Evolutionary conservation across 2,329 filamentous ascomycete species (phyloP).

Genomic region (Colletotrichum australisinense): DNA sequence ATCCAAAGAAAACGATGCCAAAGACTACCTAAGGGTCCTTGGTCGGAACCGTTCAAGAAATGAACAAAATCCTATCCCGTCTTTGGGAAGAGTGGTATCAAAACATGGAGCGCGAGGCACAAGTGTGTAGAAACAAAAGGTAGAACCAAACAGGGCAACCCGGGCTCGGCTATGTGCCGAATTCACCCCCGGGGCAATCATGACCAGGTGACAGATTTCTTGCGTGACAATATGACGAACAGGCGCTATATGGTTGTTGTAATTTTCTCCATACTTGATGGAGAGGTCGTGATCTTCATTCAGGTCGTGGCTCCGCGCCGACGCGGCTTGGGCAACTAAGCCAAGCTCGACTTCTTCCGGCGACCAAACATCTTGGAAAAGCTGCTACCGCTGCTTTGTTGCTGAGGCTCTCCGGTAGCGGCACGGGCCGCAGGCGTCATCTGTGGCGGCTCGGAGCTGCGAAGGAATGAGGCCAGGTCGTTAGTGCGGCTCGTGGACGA

Average conservation of each 20-base stretch:
- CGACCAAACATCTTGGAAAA: constrained; percentile 62
- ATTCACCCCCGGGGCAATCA: background rate
- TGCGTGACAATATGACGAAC: background rate
- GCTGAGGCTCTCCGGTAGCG: constrained; percentile 39
- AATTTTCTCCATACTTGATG: constrained; percentile 14
- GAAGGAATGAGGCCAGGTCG: constrained; percentile 80
- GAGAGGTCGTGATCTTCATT: constrained; percentile 30
- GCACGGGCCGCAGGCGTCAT: constrained; percentile 41
- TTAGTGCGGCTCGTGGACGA: constrained; percentile 63
- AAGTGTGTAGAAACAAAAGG: constrained; percentile 12
- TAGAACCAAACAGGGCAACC: constrained; percentile 1
- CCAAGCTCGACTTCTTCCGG: constrained; percentile 57
- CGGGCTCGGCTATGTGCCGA: background rate
- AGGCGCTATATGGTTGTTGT: constrained; percentile 7
- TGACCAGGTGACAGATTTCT: background rate
- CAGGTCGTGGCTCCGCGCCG: constrained; percentile 28
- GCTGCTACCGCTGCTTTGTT: constrained; percentile 51
- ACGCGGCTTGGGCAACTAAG: constrained; percentile 38
- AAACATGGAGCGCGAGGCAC: constrained; percentile 16
- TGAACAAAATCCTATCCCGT: constrained; percentile 26
- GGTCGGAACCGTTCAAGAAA: constrained; percentile 11
- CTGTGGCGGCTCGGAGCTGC: constrained; percentile 71
- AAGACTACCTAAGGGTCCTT: constrained; percentile 4
- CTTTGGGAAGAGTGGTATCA: constrained; percentile 32
- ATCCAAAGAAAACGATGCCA: constrained; percentile 16